phyloP scores from a whole-genome alignment of 1,284 basidiomycete genomes.

The Trichosporon faecale region DNA sequence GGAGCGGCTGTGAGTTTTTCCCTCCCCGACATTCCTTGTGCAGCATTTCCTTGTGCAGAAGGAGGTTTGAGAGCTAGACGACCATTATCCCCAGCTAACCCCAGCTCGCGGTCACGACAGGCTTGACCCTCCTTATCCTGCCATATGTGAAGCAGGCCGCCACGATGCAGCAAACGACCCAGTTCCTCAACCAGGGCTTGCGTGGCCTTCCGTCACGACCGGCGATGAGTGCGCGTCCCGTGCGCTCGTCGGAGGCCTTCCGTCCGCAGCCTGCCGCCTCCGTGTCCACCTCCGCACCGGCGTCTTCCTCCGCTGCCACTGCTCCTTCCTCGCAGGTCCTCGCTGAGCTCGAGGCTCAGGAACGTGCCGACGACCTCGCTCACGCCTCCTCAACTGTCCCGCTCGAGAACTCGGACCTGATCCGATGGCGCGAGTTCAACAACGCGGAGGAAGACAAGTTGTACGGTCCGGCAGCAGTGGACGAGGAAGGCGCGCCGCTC shows the following conservation, averaged over 20 bases:
- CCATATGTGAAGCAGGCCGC: slow-evolving; percentile 40
- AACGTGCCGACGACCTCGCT: neutral
- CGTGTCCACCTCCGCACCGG: neutral
- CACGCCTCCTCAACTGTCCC: neutral
- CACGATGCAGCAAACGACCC: slow-evolving; percentile 23
- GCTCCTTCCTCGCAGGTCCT: neutral
- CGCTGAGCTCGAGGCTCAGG: slow-evolving; percentile 13
- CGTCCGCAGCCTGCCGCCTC: neutral
- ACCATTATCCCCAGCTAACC: neutral
- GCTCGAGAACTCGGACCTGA: slow-evolving; percentile 5
- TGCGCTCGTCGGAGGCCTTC: neutral
- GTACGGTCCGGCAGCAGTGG: slow-evolving; percentile 25
- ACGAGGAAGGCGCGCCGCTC: slow-evolving; percentile 22
- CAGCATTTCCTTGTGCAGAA: neutral
- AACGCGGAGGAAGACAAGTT: slow-evolving; percentile 32
- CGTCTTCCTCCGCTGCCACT: neutral
- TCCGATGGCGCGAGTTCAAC: slow-evolving; percentile 30
- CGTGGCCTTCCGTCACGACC: neutral
- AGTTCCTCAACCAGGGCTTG: slow-evolving; percentile 27
- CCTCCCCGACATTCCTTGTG: neutral
- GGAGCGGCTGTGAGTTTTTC: slow-evolving; percentile 36
- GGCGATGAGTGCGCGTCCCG: neutral
- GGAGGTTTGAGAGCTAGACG: neutral
- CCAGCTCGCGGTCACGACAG: slow-evolving; percentile 42
- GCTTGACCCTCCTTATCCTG: slow-evolving; percentile 38